These are phyloP conservation scores for Brassica hybrid DNA, from an alignment of 441 rosid species.

Conservation along the genomic window DNA sequence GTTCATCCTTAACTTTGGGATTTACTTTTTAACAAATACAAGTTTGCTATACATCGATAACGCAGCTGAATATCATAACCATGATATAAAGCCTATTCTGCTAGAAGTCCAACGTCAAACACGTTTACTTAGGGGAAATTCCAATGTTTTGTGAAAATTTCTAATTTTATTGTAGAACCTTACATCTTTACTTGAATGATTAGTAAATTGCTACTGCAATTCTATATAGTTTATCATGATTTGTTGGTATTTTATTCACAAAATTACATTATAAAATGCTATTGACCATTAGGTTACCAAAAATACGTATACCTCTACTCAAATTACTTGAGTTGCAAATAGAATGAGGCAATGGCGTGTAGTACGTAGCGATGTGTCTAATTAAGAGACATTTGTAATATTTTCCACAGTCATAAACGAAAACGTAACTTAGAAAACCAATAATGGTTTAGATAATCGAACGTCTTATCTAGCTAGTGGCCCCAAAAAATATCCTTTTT, in stretches of 20 bases:
- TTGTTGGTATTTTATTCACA: background rate
- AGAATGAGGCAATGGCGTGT: slow-evolving; percentile 1
- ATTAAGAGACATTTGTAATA: slow-evolving; percentile 9
- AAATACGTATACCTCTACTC: background rate
- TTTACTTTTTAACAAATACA: background rate
- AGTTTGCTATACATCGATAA: background rate
- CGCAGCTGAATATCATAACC: background rate
- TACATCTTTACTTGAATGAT: slow-evolving; percentile 6
- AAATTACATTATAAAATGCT: background rate
- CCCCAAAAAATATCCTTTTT: slow-evolving; percentile 2
- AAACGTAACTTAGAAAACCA: slow-evolving; percentile 36
- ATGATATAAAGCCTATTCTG: background rate
- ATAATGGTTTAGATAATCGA: slow-evolving; percentile 22
- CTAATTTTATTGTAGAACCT: background rate
- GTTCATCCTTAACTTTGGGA: background rate
- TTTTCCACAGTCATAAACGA: slow-evolving; percentile 9
- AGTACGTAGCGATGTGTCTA: slow-evolving; percentile 10
- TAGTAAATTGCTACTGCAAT: background rate
- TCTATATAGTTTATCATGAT: background rate
- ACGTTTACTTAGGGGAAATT: background rate
- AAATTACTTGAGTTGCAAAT: background rate
- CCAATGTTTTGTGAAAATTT: background rate
- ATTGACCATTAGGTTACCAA: background rate
- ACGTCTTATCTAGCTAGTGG: slow-evolving; percentile 38
- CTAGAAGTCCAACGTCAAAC: background rate